Base-by-base conservation (phyloP, 495 filamentous ascomycete genomes). In the Thozetella sp. region DNA sequence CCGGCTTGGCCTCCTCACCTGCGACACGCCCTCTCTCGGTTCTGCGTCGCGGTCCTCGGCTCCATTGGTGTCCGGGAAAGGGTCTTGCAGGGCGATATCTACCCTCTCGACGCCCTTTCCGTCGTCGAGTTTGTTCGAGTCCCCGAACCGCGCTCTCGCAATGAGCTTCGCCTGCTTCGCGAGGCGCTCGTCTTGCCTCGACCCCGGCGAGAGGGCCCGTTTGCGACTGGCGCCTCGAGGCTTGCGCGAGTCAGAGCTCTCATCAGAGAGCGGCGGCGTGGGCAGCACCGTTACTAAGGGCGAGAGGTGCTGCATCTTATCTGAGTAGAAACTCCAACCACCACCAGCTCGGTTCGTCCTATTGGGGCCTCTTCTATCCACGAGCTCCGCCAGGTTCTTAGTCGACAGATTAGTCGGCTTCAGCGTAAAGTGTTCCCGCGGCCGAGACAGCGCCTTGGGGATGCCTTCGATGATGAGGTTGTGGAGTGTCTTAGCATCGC, bases 281-380 rank as follows among this genome's bases (percentile, higher is more conserved):
- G 67, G 66, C 55, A 73, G 53, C 51, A 86, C 72, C 22, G 63
- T 78, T 69, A 88, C 83, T 48, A 92, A 60, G 22, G 86, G 87
- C 23, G 78, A 85, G 50, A 83, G 82, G 52, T 81, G 82, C 20
- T 80, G 63, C 22, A 76, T 83, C 25, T 85, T 82, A 56, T 90
- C 87, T 2, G 87, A 84, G 63, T 95, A 97, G 3, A 92, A 80
- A 54, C 88, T 83, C 83, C 91, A 97, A 11, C 89, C 91, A 0
- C 91, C 92, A 9, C 83, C 84, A 2, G 91, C 88, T 2, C 79
- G 77, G 63, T 89, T 90, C 10, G 80, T 86, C 22, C 88, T 77
- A 0, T 85, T 88, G 0, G 86, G 72, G 3, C 93, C 92, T 2
- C 90, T 81, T 20, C 88, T 76, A 3, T 82, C 75, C 1, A 92